A percentile compares a stretch with the other conserved stretches of the same genome.
phyloP scores from a whole-genome alignment of 2,329 filamentous ascomycete genomes.

The Fusarium sp. region DNA sequence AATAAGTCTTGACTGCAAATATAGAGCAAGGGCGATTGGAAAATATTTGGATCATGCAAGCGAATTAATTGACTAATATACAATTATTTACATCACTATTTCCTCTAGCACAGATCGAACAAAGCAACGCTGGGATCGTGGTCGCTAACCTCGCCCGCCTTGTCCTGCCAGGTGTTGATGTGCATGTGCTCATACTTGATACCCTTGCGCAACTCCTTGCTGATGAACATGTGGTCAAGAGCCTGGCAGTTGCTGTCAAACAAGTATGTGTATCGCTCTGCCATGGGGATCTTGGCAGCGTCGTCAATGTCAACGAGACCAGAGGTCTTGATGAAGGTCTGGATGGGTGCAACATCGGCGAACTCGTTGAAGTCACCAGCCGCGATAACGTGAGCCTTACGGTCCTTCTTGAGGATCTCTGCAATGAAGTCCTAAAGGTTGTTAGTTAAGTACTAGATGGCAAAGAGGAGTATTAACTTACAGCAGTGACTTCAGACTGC shows the following conservation, averaged over 20 bases:
- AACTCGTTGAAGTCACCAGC: slow-evolving; percentile 82
- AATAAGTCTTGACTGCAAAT: neutral
- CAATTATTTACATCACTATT: neutral
- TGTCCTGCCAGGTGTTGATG: slow-evolving; percentile 74
- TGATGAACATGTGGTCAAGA: slow-evolving; percentile 77
- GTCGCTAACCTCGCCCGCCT: slow-evolving; percentile 68
- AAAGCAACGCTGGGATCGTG: slow-evolving; percentile 75
- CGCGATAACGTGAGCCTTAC: slow-evolving; percentile 66
- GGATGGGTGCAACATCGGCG: slow-evolving; percentile 68
- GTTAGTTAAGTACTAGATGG: neutral
- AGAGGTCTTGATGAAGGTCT: slow-evolving; percentile 63
- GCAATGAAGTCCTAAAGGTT: slow-evolving; percentile 61
- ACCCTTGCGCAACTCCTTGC: slow-evolving; percentile 58
- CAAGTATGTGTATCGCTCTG: slow-evolving; percentile 77
- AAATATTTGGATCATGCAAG: neutral
- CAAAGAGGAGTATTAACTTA: slow-evolving; percentile 48
- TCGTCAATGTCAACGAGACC: slow-evolving; percentile 72
- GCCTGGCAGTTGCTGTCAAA: slow-evolving; percentile 77
- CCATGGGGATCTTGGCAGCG: slow-evolving; percentile 60
- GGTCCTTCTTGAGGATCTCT: slow-evolving; percentile 66
- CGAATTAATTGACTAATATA: slow-evolving; percentile 8
- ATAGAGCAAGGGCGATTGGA: neutral
- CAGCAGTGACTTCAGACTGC: slow-evolving; percentile 69
- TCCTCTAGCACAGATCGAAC: slow-evolving; percentile 66
- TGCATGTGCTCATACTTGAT: slow-evolving; percentile 74